A percentile compares a stretch with the other conserved stretches of the same genome.
phyloP scores from a whole-genome alignment of 495 filamentous ascomycete genomes.

The Hypoxylon fuscum region DNA sequence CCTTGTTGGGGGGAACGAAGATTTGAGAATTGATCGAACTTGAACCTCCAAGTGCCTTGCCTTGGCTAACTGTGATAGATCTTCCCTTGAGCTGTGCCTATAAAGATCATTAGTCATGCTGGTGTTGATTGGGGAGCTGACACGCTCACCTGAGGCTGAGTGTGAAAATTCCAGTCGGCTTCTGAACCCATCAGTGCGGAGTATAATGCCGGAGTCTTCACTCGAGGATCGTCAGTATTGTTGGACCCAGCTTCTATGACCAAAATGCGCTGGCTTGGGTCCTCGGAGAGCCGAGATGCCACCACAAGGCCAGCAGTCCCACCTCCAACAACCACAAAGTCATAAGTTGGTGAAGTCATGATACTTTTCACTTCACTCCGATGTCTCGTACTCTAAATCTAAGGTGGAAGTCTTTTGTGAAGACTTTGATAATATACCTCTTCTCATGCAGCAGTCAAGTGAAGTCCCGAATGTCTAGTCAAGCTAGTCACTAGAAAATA shows the following conservation, averaged over 20 bases:
- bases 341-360: neutral
- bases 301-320: neutral
- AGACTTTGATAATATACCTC: neutral
- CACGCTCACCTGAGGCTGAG: neutral
- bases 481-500: neutral
- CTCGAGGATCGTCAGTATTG: neutral
- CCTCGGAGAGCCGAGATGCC: neutral
- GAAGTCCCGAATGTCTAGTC: neutral
- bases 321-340: no score
- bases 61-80: neutral
- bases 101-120: neutral
- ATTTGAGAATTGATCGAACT: neutral
- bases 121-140: neutral
- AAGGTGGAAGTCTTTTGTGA: neutral
- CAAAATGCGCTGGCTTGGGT: neutral
- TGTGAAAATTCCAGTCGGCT: neutral
- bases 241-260: neutral
- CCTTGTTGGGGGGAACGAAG: neutral
- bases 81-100: neutral
- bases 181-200: neutral
- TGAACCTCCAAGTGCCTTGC: neutral
- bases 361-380: neutral
- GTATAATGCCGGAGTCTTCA: neutral
- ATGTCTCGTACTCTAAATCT: neutral
- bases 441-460: neutral